Evolutionary conservation across 352 stramenopile species (phyloP), one percentile per base, ranked within the genome.

Genomic region (Globisporangium abappressorium): DNA sequence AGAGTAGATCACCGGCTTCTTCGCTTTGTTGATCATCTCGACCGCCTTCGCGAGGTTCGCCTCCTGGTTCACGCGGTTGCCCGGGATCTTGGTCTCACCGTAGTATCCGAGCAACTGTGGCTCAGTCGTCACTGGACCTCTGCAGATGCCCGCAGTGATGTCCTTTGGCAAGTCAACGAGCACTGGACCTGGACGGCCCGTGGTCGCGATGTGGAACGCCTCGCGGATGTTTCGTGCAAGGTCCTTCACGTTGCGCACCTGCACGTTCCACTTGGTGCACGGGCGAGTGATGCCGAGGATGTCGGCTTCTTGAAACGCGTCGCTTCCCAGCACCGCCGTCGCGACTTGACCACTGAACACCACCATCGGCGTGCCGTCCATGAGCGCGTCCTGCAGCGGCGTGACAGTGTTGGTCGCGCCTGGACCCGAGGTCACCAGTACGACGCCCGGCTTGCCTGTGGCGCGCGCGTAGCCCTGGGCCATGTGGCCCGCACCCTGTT

Each of bases 261-360:
- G 93, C 70, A 98, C 95, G 70, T 97, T 98, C 94, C 94, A 98
- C 87, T 99, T 99, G 68, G 95, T 98, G 71, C 91, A 97, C 28
- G 94, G 93, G 22, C 81, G 87, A 46, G 72, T 97, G 80, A 93
- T 95, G 49, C 88, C 88, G 61, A 95, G 62, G 38, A 95, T 81
- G 66, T 95, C 88, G 28, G 87, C 87, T 57, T 92, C 90, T 71
- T 98, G 95, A 77, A 98, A 98, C 34, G 95, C 95, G 78, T 98
- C 95, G 62, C 78, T 95, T 55, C 84, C 79, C 11, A 97, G 92
- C 67, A 97, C 95, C 7, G 85, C 90, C 2, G 93, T 98, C 0
- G 95, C 95, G 56, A 97, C 95, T 73, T 98, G 95, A 38, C 95
- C 95, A 74, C 92, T 97, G 54, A 98, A 90, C 24, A 98, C 92